phyloP scores from a whole-genome alignment of 495 filamentous ascomycete species.

The Apiosordaria backusii region DNA sequence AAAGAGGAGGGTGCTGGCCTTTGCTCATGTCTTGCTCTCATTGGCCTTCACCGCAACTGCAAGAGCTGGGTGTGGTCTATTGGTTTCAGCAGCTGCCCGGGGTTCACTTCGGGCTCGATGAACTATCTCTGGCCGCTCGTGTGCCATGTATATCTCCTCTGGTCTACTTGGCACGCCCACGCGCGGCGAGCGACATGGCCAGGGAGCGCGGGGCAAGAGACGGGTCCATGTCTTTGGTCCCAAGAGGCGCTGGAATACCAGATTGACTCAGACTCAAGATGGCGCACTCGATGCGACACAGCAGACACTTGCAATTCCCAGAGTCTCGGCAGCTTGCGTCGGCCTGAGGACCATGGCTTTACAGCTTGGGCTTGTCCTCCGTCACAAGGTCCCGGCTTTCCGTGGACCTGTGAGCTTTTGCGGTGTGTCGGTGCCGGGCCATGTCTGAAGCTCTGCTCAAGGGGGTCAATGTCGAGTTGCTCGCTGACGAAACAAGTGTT shows the following conservation, averaged over 20 bases:
- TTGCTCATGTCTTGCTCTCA: slow-evolving; percentile 16
- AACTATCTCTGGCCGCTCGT: not conserved
- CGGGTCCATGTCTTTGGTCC: slow-evolving; percentile 25
- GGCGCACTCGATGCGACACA: slow-evolving; percentile 29
- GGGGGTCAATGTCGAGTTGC: not conserved
- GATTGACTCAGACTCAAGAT: slow-evolving; percentile 35
- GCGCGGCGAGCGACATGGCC: not conserved
- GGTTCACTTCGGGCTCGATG: slow-evolving; percentile 3
- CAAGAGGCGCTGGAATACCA: slow-evolving; percentile 31
- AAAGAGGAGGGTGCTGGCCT: not conserved
- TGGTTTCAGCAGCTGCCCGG: slow-evolving; percentile 21
- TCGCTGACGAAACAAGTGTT: not conserved
- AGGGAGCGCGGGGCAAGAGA: slow-evolving; percentile 6
- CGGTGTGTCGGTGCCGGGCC: slow-evolving; percentile 8
- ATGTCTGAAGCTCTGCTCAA: not conserved
- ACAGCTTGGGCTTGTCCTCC: not conserved
- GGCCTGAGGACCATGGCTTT: slow-evolving; percentile 3
- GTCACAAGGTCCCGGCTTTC: not conserved
- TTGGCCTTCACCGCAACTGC: slow-evolving; percentile 8
- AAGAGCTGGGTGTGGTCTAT: slow-evolving; percentile 14
- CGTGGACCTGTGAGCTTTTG: slow-evolving; percentile 3
- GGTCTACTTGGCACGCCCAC: too few relatives aligned
- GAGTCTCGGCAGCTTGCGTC: slow-evolving; percentile 29
- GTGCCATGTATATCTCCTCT: not conserved
- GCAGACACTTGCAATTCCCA: slow-evolving; percentile 24